A percentile compares a stretch with the other conserved stretches of the same genome.
These are phyloP conservation scores for Pleurotus platypus DNA, from an alignment of 768 basidiomycete genomes.

Conservation along the genomic window DNA sequence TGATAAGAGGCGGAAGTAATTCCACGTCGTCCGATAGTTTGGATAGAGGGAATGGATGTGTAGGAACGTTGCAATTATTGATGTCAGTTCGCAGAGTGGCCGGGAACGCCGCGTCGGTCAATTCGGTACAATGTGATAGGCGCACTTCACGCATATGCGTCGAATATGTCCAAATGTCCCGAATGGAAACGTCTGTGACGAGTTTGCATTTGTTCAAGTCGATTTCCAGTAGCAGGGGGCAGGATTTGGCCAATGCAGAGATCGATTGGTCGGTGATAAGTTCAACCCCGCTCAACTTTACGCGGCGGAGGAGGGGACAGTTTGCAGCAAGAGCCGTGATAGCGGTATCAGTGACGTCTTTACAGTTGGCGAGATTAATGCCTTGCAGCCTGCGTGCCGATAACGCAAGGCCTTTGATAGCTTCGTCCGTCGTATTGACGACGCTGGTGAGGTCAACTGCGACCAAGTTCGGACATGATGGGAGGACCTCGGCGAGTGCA, in stretches of 20 bases:
- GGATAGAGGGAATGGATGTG: slow-evolving; percentile 41
- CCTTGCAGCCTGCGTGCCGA: slow-evolving; percentile 81
- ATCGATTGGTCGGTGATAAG: slow-evolving; percentile 75
- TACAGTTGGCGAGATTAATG: slow-evolving; percentile 86
- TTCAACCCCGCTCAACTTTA: slow-evolving; percentile 82
- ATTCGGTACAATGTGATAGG: slow-evolving; percentile 69
- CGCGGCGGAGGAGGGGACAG: slow-evolving; percentile 78
- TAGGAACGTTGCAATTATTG: slow-evolving; percentile 16
- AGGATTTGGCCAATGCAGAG: slow-evolving; percentile 69
- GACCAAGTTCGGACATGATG: slow-evolving; percentile 70
- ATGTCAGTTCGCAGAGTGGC: slow-evolving; percentile 47
- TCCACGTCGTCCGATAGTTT: slow-evolving; percentile 23
- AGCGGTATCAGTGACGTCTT: slow-evolving; percentile 72
- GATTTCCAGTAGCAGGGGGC: slow-evolving; percentile 88
- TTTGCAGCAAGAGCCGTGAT: slow-evolving; percentile 71
- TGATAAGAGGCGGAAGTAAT: slow-evolving; percentile 62
- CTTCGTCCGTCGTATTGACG: slow-evolving; percentile 60
- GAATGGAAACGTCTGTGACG: slow-evolving; percentile 74
- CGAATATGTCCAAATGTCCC: slow-evolving; percentile 81
- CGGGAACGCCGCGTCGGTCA: slow-evolving; percentile 88
- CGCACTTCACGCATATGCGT: slow-evolving; percentile 88
- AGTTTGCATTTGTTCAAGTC: slow-evolving; percentile 84
- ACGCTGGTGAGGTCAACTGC: slow-evolving; percentile 85
- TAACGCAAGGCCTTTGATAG: slow-evolving; percentile 67
- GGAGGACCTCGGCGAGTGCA: slow-evolving; percentile 61